Base-by-base conservation (phyloP, 805 yeast genomes). In the Danielozyma ontarioensis region DNA sequence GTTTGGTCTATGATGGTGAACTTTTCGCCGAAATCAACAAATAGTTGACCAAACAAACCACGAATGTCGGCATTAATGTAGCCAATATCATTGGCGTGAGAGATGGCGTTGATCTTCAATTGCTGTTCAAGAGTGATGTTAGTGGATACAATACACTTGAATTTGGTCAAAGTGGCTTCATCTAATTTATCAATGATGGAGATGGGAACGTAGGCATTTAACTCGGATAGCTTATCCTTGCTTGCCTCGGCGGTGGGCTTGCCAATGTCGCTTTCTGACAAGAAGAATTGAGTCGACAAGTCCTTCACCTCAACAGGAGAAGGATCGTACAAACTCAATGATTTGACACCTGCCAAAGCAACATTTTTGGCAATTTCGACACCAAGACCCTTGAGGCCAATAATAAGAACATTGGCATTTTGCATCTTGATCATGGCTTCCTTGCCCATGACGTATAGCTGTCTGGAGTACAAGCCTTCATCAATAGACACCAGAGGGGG, bases 381-480 rank as follows among this genome's bases (percentile, higher is more conserved):
- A 51, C 99, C 99, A 30, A 93, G 68, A 30, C 99, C 99, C 54
- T 78, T 81, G 36, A 90, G 67, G 3, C 99, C 98, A 42, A 89
- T 76, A 30, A 93, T 72, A 31, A 93, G 74, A n/a, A 93, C 96
- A 49, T 84, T 87, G 17, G 97, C 88, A 45, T 76, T 72, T 51
- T 89, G 96, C 97, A 93, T 85, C 59, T 87, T 85, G 49, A 89
- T 69, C 99, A 93, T 93, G 33, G 99, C 99, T 45, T 93, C 99
- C 51, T 86, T 88, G 41, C 99, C 99, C 44, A 93, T 64, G 33
- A 93, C 99, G 51, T 90, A 87, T 60, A 93, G 76, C 66, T 93
- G 98, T 59, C 98, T 86, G 25, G 97, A 89, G 72, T 93, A 93
- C 46, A 93, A 74, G 37, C 94, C 73, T 70, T 93, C 98, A 57